phyloP scores from a whole-genome alignment of 495 filamentous ascomycete species.

The Penicillium goetzii region DNA sequence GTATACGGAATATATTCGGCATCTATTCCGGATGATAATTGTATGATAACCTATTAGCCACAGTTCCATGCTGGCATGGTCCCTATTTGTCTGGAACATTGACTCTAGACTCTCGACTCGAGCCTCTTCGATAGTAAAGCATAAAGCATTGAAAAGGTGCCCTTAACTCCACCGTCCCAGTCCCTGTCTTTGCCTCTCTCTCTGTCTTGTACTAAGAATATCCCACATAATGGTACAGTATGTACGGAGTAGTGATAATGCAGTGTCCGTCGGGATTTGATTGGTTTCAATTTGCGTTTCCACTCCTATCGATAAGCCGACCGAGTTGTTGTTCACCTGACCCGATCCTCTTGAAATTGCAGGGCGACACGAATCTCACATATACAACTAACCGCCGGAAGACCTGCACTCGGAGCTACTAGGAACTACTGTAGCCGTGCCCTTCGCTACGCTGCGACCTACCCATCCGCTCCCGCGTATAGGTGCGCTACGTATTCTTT shows the following conservation, averaged over 20 bases:
- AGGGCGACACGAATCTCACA: neutral
- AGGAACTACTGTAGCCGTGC: too few relatives aligned
- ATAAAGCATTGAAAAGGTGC: too few relatives aligned
- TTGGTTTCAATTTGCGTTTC: neutral
- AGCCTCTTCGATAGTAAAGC: too few relatives aligned
- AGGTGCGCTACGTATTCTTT: too few relatives aligned
- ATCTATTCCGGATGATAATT: too few relatives aligned
- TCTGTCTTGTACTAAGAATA: conserved; percentile 3
- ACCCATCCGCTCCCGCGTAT: too few relatives aligned
- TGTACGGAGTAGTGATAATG: conserved; percentile 8
- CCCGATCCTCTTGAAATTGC: neutral
- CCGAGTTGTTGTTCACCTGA: neutral
- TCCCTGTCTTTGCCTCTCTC: neutral
- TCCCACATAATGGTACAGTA: neutral
- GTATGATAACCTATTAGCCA: too few relatives aligned
- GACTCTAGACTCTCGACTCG: neutral
- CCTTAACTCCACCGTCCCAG: neutral
- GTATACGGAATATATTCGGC: neutral
- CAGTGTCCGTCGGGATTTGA: neutral
- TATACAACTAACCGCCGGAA: neutral
- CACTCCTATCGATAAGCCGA: neutral
- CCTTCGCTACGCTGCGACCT: too few relatives aligned
- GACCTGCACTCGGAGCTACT: neutral
- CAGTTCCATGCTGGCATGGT: neutral
- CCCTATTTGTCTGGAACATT: neutral